A percentile compares a stretch with the other conserved stretches of the same genome.
phyloP scores from a whole-genome alignment of 2,329 filamentous ascomycete species.

The Aphanoascus verrucosus region DNA sequence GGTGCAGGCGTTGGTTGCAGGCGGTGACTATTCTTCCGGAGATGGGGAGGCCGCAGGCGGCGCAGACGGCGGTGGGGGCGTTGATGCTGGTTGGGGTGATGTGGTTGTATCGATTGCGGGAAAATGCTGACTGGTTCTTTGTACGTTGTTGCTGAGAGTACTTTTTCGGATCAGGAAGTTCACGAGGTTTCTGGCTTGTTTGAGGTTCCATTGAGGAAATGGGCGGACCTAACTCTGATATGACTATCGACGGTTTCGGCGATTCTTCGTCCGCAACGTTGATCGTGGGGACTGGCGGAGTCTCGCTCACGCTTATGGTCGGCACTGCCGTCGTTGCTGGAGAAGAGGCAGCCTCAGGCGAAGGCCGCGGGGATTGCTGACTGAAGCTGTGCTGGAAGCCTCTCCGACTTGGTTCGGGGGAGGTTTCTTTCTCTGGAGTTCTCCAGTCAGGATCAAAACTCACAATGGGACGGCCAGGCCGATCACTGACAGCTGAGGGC shows the following conservation, averaged over 20 bases:
- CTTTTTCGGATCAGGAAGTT: constrained; percentile 16
- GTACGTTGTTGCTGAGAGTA: background rate
- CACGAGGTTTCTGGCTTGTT: constrained; percentile 13
- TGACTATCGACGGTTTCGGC: constrained; percentile 21
- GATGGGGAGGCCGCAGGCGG: constrained; percentile 73
- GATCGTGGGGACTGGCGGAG: constrained; percentile 29
- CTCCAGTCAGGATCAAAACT: constrained; percentile 84
- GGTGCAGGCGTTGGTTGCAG: constrained; percentile 75
- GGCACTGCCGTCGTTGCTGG: constrained; percentile 25
- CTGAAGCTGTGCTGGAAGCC: constrained; percentile 1
- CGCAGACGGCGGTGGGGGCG: constrained; percentile 60
- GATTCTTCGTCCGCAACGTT: constrained; percentile 20
- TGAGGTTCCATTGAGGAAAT: constrained; percentile 28
- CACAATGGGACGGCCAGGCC: constrained; percentile 84
- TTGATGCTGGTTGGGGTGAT: constrained; percentile 34
- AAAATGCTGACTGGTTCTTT: constrained; percentile 10
- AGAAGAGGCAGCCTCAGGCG: constrained; percentile 10
- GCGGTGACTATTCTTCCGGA: constrained; percentile 83
- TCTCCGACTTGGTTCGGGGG: constrained; percentile 22
- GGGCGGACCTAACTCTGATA: constrained; percentile 26
- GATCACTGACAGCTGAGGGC: constrained; percentile 83
- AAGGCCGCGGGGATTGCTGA: constrained; percentile 6
- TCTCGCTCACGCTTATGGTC: constrained; percentile 40
- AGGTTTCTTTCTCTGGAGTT: constrained; percentile 39
- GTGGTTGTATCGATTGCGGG: constrained; percentile 22